Conservation (phyloP, 192 early-diverging fungal genomes). For the Physocladia obscura region DNA sequence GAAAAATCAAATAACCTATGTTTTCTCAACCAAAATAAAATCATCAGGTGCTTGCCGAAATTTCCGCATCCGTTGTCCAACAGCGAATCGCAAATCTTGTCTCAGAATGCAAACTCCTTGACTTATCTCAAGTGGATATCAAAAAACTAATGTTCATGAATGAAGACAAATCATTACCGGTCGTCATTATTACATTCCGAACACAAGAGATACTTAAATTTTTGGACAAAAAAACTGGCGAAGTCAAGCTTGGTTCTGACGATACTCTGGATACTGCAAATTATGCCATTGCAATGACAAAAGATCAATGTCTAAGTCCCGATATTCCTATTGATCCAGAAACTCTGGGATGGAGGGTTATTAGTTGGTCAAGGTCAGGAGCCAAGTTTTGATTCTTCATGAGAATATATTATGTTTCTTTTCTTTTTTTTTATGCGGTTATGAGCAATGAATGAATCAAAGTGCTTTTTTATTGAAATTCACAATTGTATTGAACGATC, state of each 20-base stretch:
- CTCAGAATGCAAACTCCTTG: conserved; percentile 91
- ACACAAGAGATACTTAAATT: conserved; percentile 94
- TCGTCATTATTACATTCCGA: conserved; percentile 83
- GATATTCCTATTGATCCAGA: conserved; percentile 74
- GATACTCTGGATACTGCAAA: conserved; percentile 77
- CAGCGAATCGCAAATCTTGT: conserved; percentile 85
- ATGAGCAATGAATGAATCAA: not conserved
- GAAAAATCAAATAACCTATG: no score
- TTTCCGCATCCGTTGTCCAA: conserved; percentile 79
- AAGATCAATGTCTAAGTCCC: conserved; percentile 64
- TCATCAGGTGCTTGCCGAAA: conserved; percentile 52
- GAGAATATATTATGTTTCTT: not conserved
- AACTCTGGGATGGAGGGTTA: conserved; percentile 90
- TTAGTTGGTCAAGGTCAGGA: conserved; percentile 59
- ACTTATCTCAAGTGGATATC: conserved; percentile 88
- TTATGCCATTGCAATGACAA: conserved; percentile 90
- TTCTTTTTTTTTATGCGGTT: not conserved
- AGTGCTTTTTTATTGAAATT: no score
- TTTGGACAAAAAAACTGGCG: conserved; percentile 77
- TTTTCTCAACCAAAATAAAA: not conserved
- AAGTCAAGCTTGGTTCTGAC: conserved; percentile 84
- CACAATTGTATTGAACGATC: no score
- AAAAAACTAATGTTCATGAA: conserved; percentile 87
- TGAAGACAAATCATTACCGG: conserved; percentile 76
- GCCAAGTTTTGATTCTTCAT: conserved; percentile 13